These are phyloP conservation scores for Raphanus raphanistrum DNA, from an alignment of 345 rosid species.

Conservation along the genomic window DNA sequence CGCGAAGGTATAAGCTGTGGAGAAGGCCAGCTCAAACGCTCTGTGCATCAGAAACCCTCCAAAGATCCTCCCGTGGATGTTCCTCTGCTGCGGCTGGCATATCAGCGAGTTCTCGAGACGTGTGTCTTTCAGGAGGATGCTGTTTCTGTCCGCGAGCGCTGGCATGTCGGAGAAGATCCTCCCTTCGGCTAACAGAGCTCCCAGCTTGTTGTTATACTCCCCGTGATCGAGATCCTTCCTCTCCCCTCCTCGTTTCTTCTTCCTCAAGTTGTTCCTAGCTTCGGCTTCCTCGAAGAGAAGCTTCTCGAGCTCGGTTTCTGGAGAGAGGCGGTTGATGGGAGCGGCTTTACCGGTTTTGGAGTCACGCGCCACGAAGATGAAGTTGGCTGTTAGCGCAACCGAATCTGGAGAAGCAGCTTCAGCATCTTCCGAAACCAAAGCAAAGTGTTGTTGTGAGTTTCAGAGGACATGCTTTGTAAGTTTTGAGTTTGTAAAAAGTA, in stretches of 20 bases:
- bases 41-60: conserved; percentile 81
- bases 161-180: conserved; percentile 80
- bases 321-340: conserved; percentile 62
- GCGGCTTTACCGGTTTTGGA: conserved; percentile 78
- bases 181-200: conserved; percentile 67
- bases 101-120: conserved; percentile 65
- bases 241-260: conserved; percentile 54
- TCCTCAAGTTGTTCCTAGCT: conserved; percentile 64
- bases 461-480: background rate
- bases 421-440: conserved; percentile 46
- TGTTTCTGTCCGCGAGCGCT: conserved; percentile 79
- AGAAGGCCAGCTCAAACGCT: conserved; percentile 86
- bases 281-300: conserved; percentile 71
- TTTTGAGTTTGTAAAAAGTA: background rate
- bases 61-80: conserved; percentile 78
- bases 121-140: conserved; percentile 78
- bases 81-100: conserved; percentile 88
- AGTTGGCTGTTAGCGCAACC: conserved; percentile 64
- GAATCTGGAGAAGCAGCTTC: conserved; percentile 49
- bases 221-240: conserved; percentile 52
- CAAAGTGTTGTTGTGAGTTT: background rate
- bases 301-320: conserved; percentile 66
- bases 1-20: conserved; percentile 84
- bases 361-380: conserved; percentile 85
- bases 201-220: conserved; percentile 42